These are phyloP conservation scores for Sugiyamaella valdiviana DNA, from an alignment of 805 yeast genomes.

Conservation along the genomic window DNA sequence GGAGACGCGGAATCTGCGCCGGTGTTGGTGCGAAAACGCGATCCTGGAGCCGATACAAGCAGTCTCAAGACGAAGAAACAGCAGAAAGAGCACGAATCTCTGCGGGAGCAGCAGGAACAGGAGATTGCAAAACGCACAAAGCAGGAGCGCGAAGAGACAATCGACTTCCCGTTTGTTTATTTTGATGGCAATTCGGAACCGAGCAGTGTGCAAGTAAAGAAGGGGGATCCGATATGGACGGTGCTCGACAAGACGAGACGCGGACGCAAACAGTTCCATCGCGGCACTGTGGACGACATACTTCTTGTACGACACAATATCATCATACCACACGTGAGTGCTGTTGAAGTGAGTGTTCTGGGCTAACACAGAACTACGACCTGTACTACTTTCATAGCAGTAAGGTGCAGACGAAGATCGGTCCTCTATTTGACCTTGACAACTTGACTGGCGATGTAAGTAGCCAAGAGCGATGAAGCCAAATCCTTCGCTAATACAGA, in stretches of 20 bases:
- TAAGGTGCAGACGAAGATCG: slow-evolving; percentile 21
- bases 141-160: slow-evolving; percentile 16
- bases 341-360: background rate
- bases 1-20: background rate
- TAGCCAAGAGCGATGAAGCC: background rate
- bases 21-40: slow-evolving; percentile 8
- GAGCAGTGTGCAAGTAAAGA: slow-evolving; percentile 19
- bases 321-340: slow-evolving; percentile 25
- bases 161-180: slow-evolving; percentile 21
- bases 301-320: slow-evolving; percentile 26
- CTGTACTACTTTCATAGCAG: slow-evolving; percentile 24
- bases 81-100: slow-evolving; percentile 9
- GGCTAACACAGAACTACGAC: slow-evolving; percentile 20
- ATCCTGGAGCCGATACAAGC: slow-evolving; percentile 20
- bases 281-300: slow-evolving; percentile 28
- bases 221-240: slow-evolving; percentile 27
- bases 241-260: slow-evolving; percentile 25
- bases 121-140: slow-evolving; percentile 16
- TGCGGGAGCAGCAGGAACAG: slow-evolving; percentile 14
- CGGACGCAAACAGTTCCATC: slow-evolving; percentile 21
- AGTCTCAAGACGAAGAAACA: slow-evolving; percentile 17
- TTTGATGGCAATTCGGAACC: slow-evolving; percentile 22
- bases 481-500: background rate
- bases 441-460: slow-evolving; percentile 2
- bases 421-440: slow-evolving; percentile 24